A percentile compares a stretch with the other conserved stretches of the same genome.
phyloP scores from a whole-genome alignment of 768 basidiomycete genomes.

The Cyclocybe aegerita region DNA sequence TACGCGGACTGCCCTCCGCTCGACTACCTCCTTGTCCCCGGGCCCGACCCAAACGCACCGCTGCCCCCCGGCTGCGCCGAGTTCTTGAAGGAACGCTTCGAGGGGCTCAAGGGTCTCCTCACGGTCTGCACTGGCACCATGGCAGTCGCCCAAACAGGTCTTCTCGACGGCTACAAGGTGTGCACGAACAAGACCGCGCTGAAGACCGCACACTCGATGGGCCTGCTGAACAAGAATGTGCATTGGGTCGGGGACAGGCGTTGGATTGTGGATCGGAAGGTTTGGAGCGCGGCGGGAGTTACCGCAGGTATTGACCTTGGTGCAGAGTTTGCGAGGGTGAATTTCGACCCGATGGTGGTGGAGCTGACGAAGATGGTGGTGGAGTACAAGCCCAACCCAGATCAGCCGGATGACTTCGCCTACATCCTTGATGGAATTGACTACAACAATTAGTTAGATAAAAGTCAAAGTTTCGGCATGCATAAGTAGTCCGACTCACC shows the following conservation, averaged over 20 bases:
- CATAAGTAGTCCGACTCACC: too few species aligned
- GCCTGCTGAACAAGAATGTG: constrained; percentile 18
- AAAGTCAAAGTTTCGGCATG: too few species aligned
- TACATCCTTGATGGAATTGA: too few species aligned
- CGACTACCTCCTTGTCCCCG: constrained; percentile 26
- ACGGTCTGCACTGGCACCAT: constrained; percentile 22
- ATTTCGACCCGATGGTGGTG: too few species aligned
- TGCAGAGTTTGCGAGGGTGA: too few species aligned
- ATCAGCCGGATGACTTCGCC: too few species aligned
- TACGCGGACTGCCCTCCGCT: constrained; percentile 19
- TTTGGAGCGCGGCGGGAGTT: too few species aligned
- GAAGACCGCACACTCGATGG: constrained; percentile 4
- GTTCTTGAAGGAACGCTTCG: constrained; percentile 17
- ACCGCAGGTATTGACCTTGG: too few species aligned
- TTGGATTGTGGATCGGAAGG: too few species aligned
- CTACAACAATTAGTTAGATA: too few species aligned
- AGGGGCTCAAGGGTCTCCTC: constrained; percentile 15
- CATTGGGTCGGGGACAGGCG: constrained; percentile 22
- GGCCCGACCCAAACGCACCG: constrained; percentile 11
- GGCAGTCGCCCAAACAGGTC: constrained; percentile 17
- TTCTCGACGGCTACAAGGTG: constrained; percentile 21
- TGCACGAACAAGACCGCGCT: constrained; percentile 20
- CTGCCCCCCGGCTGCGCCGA: constrained; percentile 13
- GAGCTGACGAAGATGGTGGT: too few species aligned
- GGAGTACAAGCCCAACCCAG: too few species aligned